Conservation (phyloP, 345 rosid genomes). For the Noccaea bulbosa region DNA sequence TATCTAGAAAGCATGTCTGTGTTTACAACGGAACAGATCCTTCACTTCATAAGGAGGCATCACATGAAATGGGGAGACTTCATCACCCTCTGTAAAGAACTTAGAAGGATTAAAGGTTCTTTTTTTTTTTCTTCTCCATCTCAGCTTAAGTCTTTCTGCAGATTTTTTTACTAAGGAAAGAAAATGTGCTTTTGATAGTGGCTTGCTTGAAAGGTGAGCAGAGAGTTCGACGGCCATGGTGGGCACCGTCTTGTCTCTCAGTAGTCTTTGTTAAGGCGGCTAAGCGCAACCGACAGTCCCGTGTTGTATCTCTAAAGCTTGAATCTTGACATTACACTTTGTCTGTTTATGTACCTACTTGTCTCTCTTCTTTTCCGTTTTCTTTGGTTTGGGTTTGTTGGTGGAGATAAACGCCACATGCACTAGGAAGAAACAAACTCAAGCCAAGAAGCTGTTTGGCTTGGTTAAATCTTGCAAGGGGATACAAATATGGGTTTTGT, state of each 20-base stretch:
- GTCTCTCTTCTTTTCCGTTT: conserved; percentile 46
- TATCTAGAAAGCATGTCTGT: conserved; percentile 97
- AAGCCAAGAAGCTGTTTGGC: conserved; percentile 36
- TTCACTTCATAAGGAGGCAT: conserved; percentile 94
- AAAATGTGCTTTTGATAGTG: conserved; percentile 50
- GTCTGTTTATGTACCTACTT: conserved; percentile 55
- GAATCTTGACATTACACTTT: conserved; percentile 71
- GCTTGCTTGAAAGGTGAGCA: conserved; percentile 99
- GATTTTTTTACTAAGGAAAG: not conserved
- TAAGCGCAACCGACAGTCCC: conserved; percentile 91
- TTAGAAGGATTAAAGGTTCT: conserved; percentile 91
- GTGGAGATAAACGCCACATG: conserved; percentile 31
- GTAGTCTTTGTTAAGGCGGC: conserved; percentile 80
- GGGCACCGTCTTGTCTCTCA: conserved; percentile 96
- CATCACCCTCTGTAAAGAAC: conserved; percentile 96
- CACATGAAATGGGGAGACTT: conserved; percentile 99
- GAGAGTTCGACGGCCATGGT: conserved; percentile 94
- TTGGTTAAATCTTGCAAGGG: conserved; percentile 38
- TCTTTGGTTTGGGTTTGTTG: conserved; percentile 35
- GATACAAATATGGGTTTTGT: conserved; percentile 30
- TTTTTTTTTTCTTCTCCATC: not conserved
- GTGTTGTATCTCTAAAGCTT: conserved; percentile 96
- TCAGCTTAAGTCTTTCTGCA: conserved; percentile 6
- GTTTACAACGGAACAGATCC: conserved; percentile 97
- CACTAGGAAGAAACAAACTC: conserved; percentile 43